Evolutionary conservation across 2,329 filamentous ascomycete species (phyloP), one percentile per base, ranked within the genome.

Genomic region (Boeremia lycopersici): DNA sequence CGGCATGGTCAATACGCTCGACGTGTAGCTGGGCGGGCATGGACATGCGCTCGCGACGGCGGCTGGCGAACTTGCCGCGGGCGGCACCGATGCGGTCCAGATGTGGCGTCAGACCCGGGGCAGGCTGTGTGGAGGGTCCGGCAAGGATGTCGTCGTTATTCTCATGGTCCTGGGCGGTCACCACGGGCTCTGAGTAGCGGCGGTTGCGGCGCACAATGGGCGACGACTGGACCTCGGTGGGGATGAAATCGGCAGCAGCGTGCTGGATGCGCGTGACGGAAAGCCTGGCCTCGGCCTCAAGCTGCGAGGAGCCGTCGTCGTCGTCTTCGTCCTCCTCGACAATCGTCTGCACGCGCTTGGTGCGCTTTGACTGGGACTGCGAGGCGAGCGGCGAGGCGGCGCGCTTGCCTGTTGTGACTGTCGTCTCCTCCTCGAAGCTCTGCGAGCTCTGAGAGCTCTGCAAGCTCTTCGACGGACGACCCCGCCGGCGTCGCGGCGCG

Each of bases 141-240:
- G 56, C 53, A 23, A 66, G 52, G 26, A 64, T 53, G 31, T 63
- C 65, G 17, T 63, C 58, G 11, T 64, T 56, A 0, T 60, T 57
- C 4, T 61, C 64, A 6, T 63, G 56, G 0, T 67, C 62, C 2
- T 61, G 50, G 26, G 52, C 57, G 36, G 62, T 45, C 10, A 66
- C 65, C 10, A 63, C 62, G 17, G 73, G 72, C 58, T 74, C 73
- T 13, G 73, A 76, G 57, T 70, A 63, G 42, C 73, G 72, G 48
- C 73, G 72, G 29, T 41, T 53, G 36, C 60, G 61, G 42, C 65
- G 68, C 42, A 61, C 60, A 28, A 57, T 59, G 10, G 61, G 51
- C 40, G 58, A 56, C 19, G 34, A 44, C 33, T 56, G 59, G 11
- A 62, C 53, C 15, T 57, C 48, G n/a, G 58, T 45, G 33, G 64